Evolutionary conservation across 2,329 filamentous ascomycete species (phyloP).

Genomic region (Aureobasidium pullulans): DNA sequence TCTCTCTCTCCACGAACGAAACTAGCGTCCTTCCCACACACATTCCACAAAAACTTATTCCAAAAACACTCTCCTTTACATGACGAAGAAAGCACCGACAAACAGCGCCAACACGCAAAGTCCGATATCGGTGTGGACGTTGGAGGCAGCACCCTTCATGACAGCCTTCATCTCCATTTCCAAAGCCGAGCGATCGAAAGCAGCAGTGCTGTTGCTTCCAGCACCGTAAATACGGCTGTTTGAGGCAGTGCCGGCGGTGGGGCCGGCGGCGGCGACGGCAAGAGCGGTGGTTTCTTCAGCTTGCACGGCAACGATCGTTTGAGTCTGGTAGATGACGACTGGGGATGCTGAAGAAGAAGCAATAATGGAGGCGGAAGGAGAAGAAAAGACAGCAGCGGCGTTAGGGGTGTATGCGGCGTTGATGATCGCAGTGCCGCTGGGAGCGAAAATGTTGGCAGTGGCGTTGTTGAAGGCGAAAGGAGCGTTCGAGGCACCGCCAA

Average conservation of each 20-base stretch:
- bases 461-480: conserved; percentile 11
- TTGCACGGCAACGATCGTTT: background rate
- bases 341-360: background rate
- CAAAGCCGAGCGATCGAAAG: background rate
- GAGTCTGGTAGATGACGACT: background rate
- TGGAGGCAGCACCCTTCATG: background rate
- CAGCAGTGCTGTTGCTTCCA: background rate
- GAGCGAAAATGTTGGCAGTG: background rate
- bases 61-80: background rate
- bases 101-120: background rate
- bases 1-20: background rate
- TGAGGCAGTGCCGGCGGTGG: background rate
- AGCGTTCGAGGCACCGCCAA: background rate
- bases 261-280: background rate
- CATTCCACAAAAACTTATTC: background rate
- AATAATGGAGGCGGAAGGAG: background rate
- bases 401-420: background rate
- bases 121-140: background rate
- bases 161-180: conserved; percentile 1
- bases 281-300: background rate
- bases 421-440: background rate
- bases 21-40: background rate
- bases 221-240: background rate
- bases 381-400: background rate
- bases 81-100: conserved; percentile 5